Percentiles rank a stretch among this genome's conserved stretches.
These are phyloP conservation scores for Dacryopinax primogenitus DNA, from an alignment of 768 basidiomycete genomes.

Conservation along the genomic window DNA sequence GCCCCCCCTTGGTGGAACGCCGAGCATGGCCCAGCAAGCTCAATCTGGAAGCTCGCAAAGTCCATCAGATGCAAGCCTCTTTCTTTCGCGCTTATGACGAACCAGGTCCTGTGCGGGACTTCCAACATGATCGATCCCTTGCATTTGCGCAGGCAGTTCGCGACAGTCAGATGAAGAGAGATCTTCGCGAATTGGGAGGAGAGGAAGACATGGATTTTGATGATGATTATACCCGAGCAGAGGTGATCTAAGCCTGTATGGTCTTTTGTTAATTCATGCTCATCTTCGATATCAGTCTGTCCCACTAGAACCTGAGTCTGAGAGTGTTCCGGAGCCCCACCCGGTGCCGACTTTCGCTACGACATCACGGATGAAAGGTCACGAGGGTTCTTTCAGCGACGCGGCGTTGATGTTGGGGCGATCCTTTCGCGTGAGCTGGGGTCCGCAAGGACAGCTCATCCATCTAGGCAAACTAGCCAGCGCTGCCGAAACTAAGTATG, in stretches of 20 bases:
- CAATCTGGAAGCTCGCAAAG: conserved; percentile 72
- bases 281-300: conserved; percentile 32
- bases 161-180: conserved; percentile 15
- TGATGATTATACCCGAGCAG: conserved; percentile 38
- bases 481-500: conserved; percentile 32
- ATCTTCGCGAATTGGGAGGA: conserved; percentile 6
- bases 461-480: conserved; percentile 53
- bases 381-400: conserved; percentile 58
- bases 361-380: conserved; percentile 24
- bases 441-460: conserved; percentile 60
- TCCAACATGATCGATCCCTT: conserved; percentile 5
- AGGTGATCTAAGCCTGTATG: conserved; percentile 9
- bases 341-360: not conserved
- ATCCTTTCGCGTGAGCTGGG: conserved; percentile 85
- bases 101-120: conserved; percentile 46
- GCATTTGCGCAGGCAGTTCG: conserved; percentile 13
- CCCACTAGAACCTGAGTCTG: conserved; percentile 28
- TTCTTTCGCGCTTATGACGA: conserved; percentile 37
- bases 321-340: conserved; percentile 40
- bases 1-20: conserved; percentile 16
- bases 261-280: not conserved
- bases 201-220: conserved; percentile 42
- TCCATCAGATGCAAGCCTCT: conserved; percentile 88
- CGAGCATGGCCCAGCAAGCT: conserved; percentile 55
- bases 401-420: conserved; percentile 76